phyloP scores from a whole-genome alignment of 306 rosid species.

The Cicer chorassanicum region DNA sequence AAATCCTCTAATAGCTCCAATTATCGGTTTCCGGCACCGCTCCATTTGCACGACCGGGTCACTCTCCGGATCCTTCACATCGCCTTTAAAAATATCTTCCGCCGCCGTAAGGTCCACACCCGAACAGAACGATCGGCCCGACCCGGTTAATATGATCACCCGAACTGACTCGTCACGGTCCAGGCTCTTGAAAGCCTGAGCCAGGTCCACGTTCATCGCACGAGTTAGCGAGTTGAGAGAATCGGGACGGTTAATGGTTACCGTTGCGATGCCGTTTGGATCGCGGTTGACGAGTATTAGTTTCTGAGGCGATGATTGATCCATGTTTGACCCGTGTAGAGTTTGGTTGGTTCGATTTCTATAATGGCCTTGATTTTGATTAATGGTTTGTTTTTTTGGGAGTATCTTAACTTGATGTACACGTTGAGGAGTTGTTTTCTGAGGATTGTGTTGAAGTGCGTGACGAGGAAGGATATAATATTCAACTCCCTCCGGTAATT shows the following conservation, averaged over 20 bases:
- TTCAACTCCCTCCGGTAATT: too few species aligned
- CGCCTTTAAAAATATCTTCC: slow-evolving; percentile 91
- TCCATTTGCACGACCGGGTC: slow-evolving; percentile 86
- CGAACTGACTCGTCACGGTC: slow-evolving; percentile 68
- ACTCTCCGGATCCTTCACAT: slow-evolving; percentile 76
- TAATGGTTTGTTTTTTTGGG: background rate
- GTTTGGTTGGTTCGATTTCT: background rate
- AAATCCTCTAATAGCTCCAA: slow-evolving; percentile 84
- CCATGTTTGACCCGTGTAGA: slow-evolving; percentile 45
- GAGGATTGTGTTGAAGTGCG: slow-evolving; percentile 12
- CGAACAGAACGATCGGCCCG: slow-evolving; percentile 91
- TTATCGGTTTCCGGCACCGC: slow-evolving; percentile 78
- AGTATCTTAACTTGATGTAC: too few species aligned
- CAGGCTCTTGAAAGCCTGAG: slow-evolving; percentile 66
- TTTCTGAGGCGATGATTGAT: slow-evolving; percentile 51
- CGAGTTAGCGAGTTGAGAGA: slow-evolving; percentile 79
- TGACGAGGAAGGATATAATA: background rate
- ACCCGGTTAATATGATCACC: slow-evolving; percentile 73
- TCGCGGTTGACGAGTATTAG: slow-evolving; percentile 64
- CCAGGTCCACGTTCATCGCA: slow-evolving; percentile 77
- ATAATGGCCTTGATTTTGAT: background rate
- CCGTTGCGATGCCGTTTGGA: slow-evolving; percentile 62
- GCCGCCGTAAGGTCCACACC: slow-evolving; percentile 89
- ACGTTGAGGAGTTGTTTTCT: background rate
- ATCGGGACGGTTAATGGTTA: slow-evolving; percentile 84